Conservation (phyloP, 306 rosid genomes). For the Rosa persica region DNA sequence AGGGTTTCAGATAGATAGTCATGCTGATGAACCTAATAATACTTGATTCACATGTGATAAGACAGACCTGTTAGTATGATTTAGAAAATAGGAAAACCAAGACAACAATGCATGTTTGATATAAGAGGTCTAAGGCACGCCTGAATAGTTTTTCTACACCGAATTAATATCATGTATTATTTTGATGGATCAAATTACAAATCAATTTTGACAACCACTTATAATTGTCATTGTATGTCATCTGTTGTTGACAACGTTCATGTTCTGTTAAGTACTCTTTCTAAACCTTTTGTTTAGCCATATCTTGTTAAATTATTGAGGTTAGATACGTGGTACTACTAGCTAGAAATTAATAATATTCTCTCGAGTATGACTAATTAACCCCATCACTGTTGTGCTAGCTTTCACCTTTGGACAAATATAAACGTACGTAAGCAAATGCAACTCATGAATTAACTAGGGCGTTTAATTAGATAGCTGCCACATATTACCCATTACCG, state of each 20-base stretch:
- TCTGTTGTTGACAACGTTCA: conserved; percentile 10
- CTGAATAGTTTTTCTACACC: not conserved
- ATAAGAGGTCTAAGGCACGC: conserved; percentile 17
- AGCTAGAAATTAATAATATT: not conserved
- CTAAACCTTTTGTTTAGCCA: not conserved
- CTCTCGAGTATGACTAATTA: not conserved
- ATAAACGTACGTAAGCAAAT: not conserved
- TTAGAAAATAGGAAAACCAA: not conserved
- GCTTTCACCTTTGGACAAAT: not conserved
- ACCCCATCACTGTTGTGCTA: not conserved
- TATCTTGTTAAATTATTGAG: conserved; percentile 14
- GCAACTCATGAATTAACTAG: not conserved
- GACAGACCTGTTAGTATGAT: not conserved
- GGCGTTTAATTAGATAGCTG: not conserved
- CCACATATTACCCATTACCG: not conserved
- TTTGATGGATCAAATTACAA: not conserved
- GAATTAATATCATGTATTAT: not conserved
- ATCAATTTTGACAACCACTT: conserved; percentile 7
- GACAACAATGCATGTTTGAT: conserved; percentile 5
- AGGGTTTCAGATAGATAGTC: not conserved
- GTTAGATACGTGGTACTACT: not conserved
- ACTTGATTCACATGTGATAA: not conserved
- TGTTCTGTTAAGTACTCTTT: not conserved
- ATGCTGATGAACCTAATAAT: not conserved
- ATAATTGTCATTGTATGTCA: not conserved